Evolutionary conservation across 2,329 filamentous ascomycete species (phyloP).

Genomic region (Didymellaceae sp.): DNA sequence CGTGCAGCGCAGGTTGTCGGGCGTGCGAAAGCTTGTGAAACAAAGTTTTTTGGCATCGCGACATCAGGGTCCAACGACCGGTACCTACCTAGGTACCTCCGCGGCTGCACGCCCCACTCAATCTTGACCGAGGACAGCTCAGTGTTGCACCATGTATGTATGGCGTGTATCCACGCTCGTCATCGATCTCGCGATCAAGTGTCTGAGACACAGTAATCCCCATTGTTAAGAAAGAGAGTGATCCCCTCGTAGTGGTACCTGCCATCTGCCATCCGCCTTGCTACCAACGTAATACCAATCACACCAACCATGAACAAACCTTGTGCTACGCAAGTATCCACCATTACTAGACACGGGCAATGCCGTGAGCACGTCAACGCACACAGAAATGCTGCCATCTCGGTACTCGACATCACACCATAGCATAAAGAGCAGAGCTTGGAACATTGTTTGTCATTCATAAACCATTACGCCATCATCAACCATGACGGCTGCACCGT

Average conservation of each 20-base stretch:
- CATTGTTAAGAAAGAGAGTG: background rate
- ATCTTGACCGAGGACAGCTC: background rate
- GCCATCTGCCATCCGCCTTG: background rate
- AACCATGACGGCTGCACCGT: slow-evolving; percentile 19
- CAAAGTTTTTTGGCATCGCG: slow-evolving; percentile 17
- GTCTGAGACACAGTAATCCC: no score
- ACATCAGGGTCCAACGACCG: slow-evolving; percentile 16
- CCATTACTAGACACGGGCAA: no score
- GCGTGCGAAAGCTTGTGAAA: slow-evolving; percentile 6
- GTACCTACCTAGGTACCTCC: slow-evolving; percentile 30
- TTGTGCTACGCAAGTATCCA: no score
- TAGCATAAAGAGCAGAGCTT: background rate
- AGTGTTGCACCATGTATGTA: slow-evolving; percentile 11
- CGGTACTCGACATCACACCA: slow-evolving; percentile 12
- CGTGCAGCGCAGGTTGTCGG: background rate
- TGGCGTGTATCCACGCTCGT: slow-evolving; percentile 23
- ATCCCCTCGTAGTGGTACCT: background rate
- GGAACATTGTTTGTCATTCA: slow-evolving; percentile 9
- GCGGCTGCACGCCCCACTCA: no score
- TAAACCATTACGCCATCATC: slow-evolving; percentile 15
- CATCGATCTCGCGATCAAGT: slow-evolving; percentile 2
- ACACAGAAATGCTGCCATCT: slow-evolving; percentile 25
- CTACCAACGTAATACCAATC: no score
- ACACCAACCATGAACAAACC: no score
- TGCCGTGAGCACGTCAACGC: background rate